Percentiles rank a stretch among this genome's conserved stretches.
Conservation (phyloP, 805 yeast species). For the Monosporozyma servazzii region DNA sequence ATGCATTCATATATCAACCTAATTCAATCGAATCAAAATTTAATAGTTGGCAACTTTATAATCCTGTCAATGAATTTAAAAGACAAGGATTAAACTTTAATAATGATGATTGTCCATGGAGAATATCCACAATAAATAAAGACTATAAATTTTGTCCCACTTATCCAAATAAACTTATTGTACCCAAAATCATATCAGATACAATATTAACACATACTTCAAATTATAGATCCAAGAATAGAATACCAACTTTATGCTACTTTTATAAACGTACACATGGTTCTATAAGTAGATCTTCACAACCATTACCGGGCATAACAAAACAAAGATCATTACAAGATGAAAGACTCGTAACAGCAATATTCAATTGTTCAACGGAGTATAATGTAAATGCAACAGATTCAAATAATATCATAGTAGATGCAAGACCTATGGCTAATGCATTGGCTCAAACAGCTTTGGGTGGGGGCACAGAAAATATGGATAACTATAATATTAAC, state of each 20-base stretch:
- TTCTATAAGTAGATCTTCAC: conserved; percentile 81
- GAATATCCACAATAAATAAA: conserved; percentile 55
- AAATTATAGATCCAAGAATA: conserved; percentile 71
- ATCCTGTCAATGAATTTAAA: conserved; percentile 52
- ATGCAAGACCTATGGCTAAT: conserved; percentile 86
- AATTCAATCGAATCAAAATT: conserved; percentile 47
- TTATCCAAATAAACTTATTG: conserved; percentile 59
- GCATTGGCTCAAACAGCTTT: conserved; percentile 94
- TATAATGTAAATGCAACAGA: not conserved
- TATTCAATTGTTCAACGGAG: conserved; percentile 49
- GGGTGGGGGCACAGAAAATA: conserved; percentile 96
- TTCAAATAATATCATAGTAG: conserved; percentile 62
- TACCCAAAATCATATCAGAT: conserved; percentile 75
- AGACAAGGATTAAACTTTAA: conserved; percentile 54
- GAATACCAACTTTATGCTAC: conserved; percentile 79
- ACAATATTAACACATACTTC: conserved; percentile 75
- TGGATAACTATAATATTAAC: conserved; percentile 69
- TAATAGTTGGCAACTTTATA: conserved; percentile 67
- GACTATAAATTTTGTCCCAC: conserved; percentile 62
- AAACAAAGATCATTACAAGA: conserved; percentile 86
- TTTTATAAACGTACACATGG: conserved; percentile 61
- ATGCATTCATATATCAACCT: conserved; percentile 77
- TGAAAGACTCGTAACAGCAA: conserved; percentile 69
- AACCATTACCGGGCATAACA: conserved; percentile 85
- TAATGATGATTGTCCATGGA: conserved; percentile 43